Evolutionary conservation across 345 rosid genomes (phyloP), one percentile per base, ranked within the genome.

Genomic region (Brassica cretica): DNA sequence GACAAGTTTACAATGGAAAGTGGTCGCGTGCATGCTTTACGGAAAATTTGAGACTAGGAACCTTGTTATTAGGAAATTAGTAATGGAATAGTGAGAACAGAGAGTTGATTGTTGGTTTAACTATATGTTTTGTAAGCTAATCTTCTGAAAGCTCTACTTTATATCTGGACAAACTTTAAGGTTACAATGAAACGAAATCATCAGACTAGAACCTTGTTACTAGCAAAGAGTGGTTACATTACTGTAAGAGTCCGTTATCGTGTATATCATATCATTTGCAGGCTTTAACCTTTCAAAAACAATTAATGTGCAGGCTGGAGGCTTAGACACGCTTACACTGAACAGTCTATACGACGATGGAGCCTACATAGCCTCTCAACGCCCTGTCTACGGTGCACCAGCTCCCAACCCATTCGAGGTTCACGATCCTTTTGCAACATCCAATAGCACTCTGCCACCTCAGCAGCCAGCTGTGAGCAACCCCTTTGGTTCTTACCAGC

Each of bases 361-460:
- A 44, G 94, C 94, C 55, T 90, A 91, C 83, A 88, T 90, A 85
- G 97, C 97, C 24, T 70, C 94, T 8, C 99, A 85, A 81, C 97
- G 84, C 75, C 93, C 95, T n/a, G 86, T 83, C 16, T 96, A 93
- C 33, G 99, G 97, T 55, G 80, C 80, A 39, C 88, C 95, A 32
- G 97, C 97, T 27, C 97, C 97, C 18, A 91, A 96, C 55, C 99
- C 99, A 4, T 96, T 96, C 15, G 98, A 86, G 84, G 86, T 84
- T 7, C 94, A 90, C 2, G 97, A 93, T 74, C 94, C 96, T 32
- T 95, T 89, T 63, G 78, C 83, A 5, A 32, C 84, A 73, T 85
- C 94, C 66, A 91, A 81, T 64, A 75, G 58, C 78, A 49, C 87
- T 44, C 84, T 88, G 35, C 78, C 91, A 25, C 84, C 93, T 66